Evolutionary conservation across 306 rosid genomes (phyloP).

Genomic region (Medicago lupulina): DNA sequence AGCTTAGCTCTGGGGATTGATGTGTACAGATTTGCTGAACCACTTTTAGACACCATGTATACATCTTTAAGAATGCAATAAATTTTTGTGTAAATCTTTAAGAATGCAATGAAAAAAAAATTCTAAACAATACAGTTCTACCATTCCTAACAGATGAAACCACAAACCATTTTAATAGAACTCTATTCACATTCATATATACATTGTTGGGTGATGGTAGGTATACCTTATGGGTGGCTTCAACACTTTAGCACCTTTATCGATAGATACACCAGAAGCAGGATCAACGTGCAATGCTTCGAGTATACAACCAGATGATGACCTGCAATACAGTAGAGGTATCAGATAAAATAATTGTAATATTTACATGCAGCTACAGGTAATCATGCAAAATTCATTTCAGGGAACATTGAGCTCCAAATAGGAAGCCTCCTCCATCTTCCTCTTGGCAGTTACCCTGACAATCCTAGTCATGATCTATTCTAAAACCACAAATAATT

Average conservation of each 20-base stretch:
- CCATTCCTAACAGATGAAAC: constrained; percentile 15
- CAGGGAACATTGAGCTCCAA: constrained; percentile 56
- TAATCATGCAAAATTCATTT: constrained; percentile 56
- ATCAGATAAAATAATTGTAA: constrained; percentile 60
- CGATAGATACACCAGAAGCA: constrained; percentile 86
- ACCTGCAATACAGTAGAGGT: constrained; percentile 70
- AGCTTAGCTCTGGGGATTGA: constrained; percentile 3
- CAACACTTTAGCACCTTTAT: constrained; percentile 64
- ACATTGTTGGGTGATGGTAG: constrained; percentile 28
- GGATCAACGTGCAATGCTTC: constrained; percentile 99
- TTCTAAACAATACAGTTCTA: not conserved
- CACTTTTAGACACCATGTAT: constrained; percentile 1
- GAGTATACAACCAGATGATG: constrained; percentile 84
- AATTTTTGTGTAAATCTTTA: not conserved
- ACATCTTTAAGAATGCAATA: not conserved
- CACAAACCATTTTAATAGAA: constrained; percentile 14
- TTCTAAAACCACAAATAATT: constrained; percentile 75
- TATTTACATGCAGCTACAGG: constrained; percentile 45
- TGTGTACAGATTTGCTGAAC: not conserved
- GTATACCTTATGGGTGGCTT: constrained; percentile 80
- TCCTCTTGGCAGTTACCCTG: constrained; percentile 67
- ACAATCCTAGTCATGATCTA: constrained; percentile 81
- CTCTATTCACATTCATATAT: not conserved
- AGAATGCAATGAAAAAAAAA: not conserved
- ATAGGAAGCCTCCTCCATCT: constrained; percentile 69